phyloP scores from a whole-genome alignment of 2,329 filamentous ascomycete genomes.

The Claviceps citrina region DNA sequence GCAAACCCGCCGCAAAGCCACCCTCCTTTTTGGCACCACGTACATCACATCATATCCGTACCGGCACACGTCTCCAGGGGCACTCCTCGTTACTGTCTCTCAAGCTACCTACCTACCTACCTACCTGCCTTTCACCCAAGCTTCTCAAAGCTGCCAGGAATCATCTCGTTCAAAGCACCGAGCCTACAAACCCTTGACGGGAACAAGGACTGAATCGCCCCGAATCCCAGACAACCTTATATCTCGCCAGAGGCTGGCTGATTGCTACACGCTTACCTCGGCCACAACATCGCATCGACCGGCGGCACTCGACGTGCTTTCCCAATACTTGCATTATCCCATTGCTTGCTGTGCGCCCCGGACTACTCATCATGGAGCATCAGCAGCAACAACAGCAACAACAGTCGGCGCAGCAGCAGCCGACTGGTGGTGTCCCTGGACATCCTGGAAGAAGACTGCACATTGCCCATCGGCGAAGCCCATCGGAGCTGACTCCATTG shows the following conservation, averaged over 20 bases:
- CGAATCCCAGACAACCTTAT: not conserved
- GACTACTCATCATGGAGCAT: constrained; percentile 43
- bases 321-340: not conserved
- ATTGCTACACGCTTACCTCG: not conserved
- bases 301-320: constrained; percentile 27
- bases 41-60: constrained; percentile 8
- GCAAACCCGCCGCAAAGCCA: constrained; percentile 13
- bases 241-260: not conserved
- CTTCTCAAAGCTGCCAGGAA: not conserved
- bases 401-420: constrained; percentile 31
- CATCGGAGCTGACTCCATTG: constrained; percentile 89
- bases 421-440: constrained; percentile 46
- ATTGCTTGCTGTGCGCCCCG: constrained; percentile 23
- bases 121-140: not conserved
- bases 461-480: constrained; percentile 92
- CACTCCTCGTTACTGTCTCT: constrained; percentile 10
- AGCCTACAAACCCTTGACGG: not conserved
- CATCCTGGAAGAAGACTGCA: constrained; percentile 80
- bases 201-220: not conserved
- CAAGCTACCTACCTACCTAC: constrained; percentile 5
- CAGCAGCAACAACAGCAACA: constrained; percentile 39
- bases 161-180: not conserved
- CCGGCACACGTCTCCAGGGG: constrained; percentile 5
- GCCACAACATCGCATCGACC: constrained; percentile 1
- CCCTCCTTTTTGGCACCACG: constrained; percentile 24